These are phyloP conservation scores for Cadophora gregata DNA, from an alignment of 2,329 filamentous ascomycete genomes.

Conservation along the genomic window DNA sequence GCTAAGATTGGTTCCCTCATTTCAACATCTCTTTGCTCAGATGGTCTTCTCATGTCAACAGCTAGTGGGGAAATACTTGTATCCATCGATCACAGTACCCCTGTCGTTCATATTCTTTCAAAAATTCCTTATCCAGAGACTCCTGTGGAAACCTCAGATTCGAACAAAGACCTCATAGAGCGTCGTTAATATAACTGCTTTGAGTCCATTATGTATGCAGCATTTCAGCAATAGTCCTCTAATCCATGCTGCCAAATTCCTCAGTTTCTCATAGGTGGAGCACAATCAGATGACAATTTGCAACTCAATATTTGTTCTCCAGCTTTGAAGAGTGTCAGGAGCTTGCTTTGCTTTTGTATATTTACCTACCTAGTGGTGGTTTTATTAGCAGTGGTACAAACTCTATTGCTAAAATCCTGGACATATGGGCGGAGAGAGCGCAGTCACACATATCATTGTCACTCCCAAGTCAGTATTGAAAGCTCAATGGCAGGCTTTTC, in stretches of 20 bases:
- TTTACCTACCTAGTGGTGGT: slow-evolving; percentile 53
- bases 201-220: slow-evolving; percentile 34
- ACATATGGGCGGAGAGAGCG: slow-evolving; percentile 25
- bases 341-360: slow-evolving; percentile 44
- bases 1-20: neutral
- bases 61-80: slow-evolving; percentile 28
- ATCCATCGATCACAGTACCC: slow-evolving; percentile 28
- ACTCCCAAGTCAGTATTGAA: slow-evolving; percentile 37
- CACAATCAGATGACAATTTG: slow-evolving; percentile 45
- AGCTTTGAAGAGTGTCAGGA: slow-evolving; percentile 34
- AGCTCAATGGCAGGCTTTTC: too few species aligned
- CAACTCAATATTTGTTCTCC: slow-evolving; percentile 47
- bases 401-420: slow-evolving; percentile 25
- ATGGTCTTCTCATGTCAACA: slow-evolving; percentile 26
- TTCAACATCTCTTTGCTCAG: slow-evolving; percentile 2
- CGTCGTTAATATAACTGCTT: slow-evolving; percentile 29
- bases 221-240: slow-evolving; percentile 20
- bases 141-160: slow-evolving; percentile 47
- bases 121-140: slow-evolving; percentile 48
- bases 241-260: slow-evolving; percentile 25
- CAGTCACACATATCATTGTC: slow-evolving; percentile 38
- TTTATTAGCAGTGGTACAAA: slow-evolving; percentile 40
- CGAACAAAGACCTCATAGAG: slow-evolving; percentile 20
- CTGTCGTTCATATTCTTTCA: slow-evolving; percentile 45
- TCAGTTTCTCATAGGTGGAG: slow-evolving; percentile 29